Evolutionary conservation across 1,284 basidiomycete species (phyloP), one percentile per base, ranked within the genome.

Genomic region (Phylloporus sp.): DNA sequence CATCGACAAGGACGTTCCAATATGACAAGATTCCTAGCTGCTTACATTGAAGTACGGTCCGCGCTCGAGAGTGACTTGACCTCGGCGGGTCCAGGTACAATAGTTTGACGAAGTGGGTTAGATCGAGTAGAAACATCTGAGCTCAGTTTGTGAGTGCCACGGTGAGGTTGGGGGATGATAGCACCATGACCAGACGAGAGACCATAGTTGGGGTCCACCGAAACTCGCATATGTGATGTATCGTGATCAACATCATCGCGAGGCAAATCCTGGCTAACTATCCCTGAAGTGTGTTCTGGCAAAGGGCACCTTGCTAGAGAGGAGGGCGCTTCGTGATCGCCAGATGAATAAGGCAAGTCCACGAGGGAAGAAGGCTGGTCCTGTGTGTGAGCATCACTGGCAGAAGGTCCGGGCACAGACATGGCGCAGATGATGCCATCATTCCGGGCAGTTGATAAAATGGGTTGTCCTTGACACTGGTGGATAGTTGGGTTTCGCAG

Each of bases 311-410:
- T 71, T 56, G 62, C 49, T 29, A 60, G 61, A 44, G 37, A 3
- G 20, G 64, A 64, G 20, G 68, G 66, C 4, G 37, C 2, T 24
- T 75, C 73, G 28, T 74, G 70, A 40, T 39, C 24, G 32, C 72
- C 72, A 40, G 72, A 71, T 22, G 59, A 61, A 17, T 69, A 75
- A 28, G 66, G 68, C 26, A 50, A 58, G 37, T 73, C 70, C 22
- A 57, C 52, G 1, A 61, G 60, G 40, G 74, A 69, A 57, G 49
- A 29, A 50, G 28, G 47, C 6, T 39, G 53, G 31, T 32, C 37
- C 32, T 13, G 29, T 42, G 57, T 63, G 11, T 60, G 20, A 24
- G 29, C 17, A 34, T 64, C 53, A 31, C 15, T 10, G 34, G 34
- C 15, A 37, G 59, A 55, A 6, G 39, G 42, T 18, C 32, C 10